Evolutionary conservation across 371 early-diverging fungal species (phyloP), one percentile per base, ranked within the genome.

Genomic region (Apophysomyces sp.): DNA sequence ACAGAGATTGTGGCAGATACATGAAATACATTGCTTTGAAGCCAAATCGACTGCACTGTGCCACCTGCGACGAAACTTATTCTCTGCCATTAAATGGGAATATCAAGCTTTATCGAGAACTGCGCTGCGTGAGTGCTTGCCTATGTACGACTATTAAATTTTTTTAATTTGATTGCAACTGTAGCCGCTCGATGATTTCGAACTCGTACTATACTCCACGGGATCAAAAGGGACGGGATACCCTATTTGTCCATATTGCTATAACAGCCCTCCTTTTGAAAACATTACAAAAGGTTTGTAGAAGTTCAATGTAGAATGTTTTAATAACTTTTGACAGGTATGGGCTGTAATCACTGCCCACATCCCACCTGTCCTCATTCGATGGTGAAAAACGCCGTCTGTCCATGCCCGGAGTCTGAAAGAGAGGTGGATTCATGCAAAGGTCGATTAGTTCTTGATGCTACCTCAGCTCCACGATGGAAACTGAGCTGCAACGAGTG

Each of bases 261-360:
- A 78, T 51, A 84, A 84, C 55, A 57, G 78, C 27, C 83, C 85
- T 7, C 85, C 85, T 0, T 76, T 84, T 69, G 84, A 82, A 52
- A 68, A 77, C 39, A 71, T 78, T 12, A 70, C 63, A 32, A 78
- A 74, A 58, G 72, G 78, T 67, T 63, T 56, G 24, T 11, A 31
- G 16, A 27, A 9, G 29, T 12, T 8, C 3, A 24, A 28, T 9
- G 55, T 4, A 18, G 26, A 26, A 13, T 56, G 11, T 51, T 51
- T 55, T 49, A 26, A 11, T 53, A 1, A 34, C 2, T 16, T 58
- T 30, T 26, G 31, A 16, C 53, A 69, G 71, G 65, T 4, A 80
- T 80, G 81, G 77, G 74, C 8, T 83, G 83, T 55, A 83, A 81
- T 58, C 74, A 82, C 36, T 83, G 84, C 55, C 73, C 83, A 4